Evolutionary conservation across 164 flowering plant genomes (phyloP).

Genomic region (Saururus chinensis): DNA sequence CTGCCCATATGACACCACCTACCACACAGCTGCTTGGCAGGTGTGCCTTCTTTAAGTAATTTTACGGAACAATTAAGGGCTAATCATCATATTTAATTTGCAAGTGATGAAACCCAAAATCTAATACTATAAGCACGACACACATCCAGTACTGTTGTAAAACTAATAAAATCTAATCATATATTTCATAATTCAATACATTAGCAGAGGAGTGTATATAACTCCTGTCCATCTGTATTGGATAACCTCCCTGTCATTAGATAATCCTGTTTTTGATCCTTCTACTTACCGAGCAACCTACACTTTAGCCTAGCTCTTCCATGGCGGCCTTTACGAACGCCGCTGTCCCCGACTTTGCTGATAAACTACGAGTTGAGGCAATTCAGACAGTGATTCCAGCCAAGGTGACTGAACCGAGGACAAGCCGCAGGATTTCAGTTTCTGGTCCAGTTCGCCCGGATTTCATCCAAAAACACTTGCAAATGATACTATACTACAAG

Average conservation of each 20-base stretch:
- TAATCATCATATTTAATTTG: too few relatives aligned
- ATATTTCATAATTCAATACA: too few relatives aligned
- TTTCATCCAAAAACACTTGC: neutral
- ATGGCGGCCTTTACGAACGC: neutral
- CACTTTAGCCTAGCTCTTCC: neutral
- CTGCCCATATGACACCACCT: too few relatives aligned
- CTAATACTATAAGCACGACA: too few relatives aligned
- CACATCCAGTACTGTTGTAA: too few relatives aligned
- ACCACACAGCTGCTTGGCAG: too few relatives aligned
- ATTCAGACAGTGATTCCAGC: conserved; percentile 6
- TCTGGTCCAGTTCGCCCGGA: neutral
- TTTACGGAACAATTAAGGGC: neutral
- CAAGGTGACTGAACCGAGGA: conserved; percentile 4
- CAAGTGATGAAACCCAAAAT: neutral
- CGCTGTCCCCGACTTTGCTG: neutral
- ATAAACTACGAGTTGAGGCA: neutral
- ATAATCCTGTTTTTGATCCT: neutral
- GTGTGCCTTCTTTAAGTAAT: neutral
- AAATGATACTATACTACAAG: conserved; percentile 7
- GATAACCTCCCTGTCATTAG: too few relatives aligned
- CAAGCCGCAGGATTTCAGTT: neutral
- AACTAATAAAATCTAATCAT: too few relatives aligned
- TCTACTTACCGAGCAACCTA: neutral
- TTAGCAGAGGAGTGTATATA: neutral
- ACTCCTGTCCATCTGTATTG: too few relatives aligned